Evolutionary conservation across 352 stramenopile genomes (phyloP), one percentile per base, ranked within the genome.

Genomic region (Pythium volutum): DNA sequence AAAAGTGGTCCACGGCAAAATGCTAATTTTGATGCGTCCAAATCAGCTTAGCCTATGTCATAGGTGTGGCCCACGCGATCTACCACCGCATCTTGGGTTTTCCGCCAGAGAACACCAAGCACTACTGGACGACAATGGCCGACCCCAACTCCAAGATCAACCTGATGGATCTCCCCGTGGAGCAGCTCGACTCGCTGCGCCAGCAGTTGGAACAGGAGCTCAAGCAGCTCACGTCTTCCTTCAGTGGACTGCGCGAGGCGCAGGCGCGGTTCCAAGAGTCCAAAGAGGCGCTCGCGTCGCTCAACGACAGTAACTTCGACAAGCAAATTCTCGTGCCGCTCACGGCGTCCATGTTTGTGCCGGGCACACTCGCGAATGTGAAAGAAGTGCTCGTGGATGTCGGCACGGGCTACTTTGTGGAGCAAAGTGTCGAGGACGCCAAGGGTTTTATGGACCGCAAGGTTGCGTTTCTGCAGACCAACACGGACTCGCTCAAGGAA

Each of bases 291-390:
- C 79, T 96, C 5, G 33, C 69, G 47, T 58, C 55, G 34, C 85
- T 97, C 58, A 73, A 74, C 50, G 66, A 69, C 25, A 57, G 71
- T 12, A 87, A 91, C 66, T 58, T 78, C 27, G 69, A 82, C 67
- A 89, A 90, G 75, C 64, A 96, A 53, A 82, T 98, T 47, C 91
- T 98, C 62, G 92, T 98, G 59, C 95, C 95, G 33, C 76, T 98
- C 29, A 98, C 95, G n/a, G 88, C 95, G 64, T 97, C 87, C 57
- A 91, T 98, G 62, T 98, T 98, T 64, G 92, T 97, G 25, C 90
- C 91, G 0, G 95, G 90, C 20, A 96, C 76, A 55, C 78, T 98
- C 29, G 68, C 79, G 33, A 89, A 95, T 60, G 85, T 93, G 18
- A 77, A 90, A 27, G 84, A 95, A 45, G 78, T 98, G 43, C 77